Conservation (phyloP, 2,329 filamentous ascomycete genomes). For the Aureobasidium vineae region DNA sequence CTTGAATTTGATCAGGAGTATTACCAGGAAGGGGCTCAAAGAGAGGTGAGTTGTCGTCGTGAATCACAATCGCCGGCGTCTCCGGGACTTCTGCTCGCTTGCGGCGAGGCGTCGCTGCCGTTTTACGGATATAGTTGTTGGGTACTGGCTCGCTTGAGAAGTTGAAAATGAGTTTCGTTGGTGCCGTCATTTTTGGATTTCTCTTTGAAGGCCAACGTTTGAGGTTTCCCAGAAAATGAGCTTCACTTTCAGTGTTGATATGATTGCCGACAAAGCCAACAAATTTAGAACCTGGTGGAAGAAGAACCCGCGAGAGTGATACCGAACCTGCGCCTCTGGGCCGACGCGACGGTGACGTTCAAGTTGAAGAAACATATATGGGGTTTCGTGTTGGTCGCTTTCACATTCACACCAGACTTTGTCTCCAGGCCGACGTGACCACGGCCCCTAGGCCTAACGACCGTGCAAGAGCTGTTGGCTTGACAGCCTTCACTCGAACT, state of each 20-base stretch:
- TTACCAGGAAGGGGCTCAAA: background rate
- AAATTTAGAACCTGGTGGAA: background rate
- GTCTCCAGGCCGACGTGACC: background rate
- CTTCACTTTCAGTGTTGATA: background rate
- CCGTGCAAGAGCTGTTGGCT: background rate
- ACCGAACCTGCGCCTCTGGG: background rate
- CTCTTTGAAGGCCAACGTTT: too few relatives aligned
- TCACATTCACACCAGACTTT: too few relatives aligned
- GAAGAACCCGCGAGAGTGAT: too few relatives aligned
- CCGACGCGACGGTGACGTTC: background rate
- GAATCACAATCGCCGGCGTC: background rate
- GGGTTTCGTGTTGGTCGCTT: too few relatives aligned
- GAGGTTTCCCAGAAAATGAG: background rate
- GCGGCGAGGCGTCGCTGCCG: background rate
- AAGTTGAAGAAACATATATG: too few relatives aligned
- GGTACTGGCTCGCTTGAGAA: background rate
- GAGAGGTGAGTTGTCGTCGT: conserved; percentile 14
- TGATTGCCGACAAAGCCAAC: background rate
- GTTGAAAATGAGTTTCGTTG: conserved; percentile 15
- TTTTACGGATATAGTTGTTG: background rate
- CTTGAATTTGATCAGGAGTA: background rate
- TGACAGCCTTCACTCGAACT: background rate
- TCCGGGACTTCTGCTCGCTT: background rate
- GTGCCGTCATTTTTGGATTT: background rate
- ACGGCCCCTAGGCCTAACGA: background rate